A percentile compares a stretch with the other conserved stretches of the same genome.
Evolutionary conservation across 2,329 filamentous ascomycete species (phyloP).

Genomic region (Fusarium albosuccineum): DNA sequence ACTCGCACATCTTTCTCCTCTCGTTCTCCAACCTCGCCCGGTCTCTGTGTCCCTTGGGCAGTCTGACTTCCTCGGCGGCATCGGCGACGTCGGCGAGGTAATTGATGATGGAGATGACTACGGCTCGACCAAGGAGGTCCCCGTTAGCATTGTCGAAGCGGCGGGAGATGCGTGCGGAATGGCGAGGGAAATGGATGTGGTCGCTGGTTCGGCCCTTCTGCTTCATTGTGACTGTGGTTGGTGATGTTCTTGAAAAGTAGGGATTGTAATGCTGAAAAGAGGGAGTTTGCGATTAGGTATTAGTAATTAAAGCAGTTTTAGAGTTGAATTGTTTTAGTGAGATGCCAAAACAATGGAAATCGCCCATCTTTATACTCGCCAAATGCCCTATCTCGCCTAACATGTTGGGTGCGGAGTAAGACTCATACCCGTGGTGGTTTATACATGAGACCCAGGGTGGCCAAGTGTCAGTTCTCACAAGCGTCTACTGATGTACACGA

Average conservation of each 20-base stretch:
- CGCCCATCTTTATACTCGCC: too few species aligned
- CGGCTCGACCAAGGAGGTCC: conserved; percentile 33
- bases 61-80: conserved; percentile 32
- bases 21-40: conserved; percentile 25
- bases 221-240: conserved; percentile 26
- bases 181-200: conserved; percentile 33
- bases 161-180: conserved; percentile 31
- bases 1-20: conserved; percentile 32
- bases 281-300: not conserved
- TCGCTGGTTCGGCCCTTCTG: conserved; percentile 27
- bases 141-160: conserved; percentile 28
- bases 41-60: conserved; percentile 30
- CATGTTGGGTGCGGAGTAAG: too few species aligned
- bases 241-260: conserved; percentile 13
- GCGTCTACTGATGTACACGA: not conserved
- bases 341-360: not conserved
- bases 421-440: too few species aligned
- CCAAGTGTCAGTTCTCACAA: conserved; percentile 16
- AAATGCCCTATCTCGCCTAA: too few species aligned
- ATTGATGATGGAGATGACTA: conserved; percentile 36
- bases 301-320: conserved; percentile 17
- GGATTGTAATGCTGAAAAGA: not conserved
- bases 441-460: not conserved
- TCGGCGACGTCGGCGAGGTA: conserved; percentile 37
- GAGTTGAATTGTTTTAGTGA: not conserved